These are phyloP conservation scores for Monosporascus sp. DNA, from an alignment of 2,329 filamentous ascomycete species.

Conservation along the genomic window DNA sequence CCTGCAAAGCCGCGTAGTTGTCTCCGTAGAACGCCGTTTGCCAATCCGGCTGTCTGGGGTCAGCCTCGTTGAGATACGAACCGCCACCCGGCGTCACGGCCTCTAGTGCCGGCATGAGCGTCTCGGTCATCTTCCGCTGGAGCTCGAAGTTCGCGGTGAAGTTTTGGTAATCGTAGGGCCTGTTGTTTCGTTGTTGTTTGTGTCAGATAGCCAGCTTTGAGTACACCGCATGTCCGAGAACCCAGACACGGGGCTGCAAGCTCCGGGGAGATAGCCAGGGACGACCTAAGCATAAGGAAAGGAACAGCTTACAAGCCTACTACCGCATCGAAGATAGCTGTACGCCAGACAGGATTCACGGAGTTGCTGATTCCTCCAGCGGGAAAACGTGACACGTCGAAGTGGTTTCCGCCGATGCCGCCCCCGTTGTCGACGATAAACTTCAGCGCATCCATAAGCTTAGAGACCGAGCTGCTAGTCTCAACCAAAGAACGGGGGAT, in stretches of 20 bases:
- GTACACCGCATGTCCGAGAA: no score
- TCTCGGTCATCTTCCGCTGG: background rate
- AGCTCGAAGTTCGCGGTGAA: background rate
- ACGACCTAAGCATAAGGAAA: no score
- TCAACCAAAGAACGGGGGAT: constrained; percentile 23
- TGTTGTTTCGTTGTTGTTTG: no score
- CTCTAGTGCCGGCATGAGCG: background rate
- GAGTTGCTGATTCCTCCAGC: constrained; percentile 18
- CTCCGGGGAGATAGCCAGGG: no score
- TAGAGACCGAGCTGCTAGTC: constrained; percentile 16
- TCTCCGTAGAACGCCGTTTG: background rate
- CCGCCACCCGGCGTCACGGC: background rate
- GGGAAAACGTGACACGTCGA: constrained; percentile 14
- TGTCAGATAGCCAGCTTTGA: no score
- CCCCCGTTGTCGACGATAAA: constrained; percentile 22
- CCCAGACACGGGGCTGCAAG: no score
- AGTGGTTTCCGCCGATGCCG: constrained; percentile 18
- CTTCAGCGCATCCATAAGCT: constrained; percentile 21
- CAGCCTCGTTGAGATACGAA: background rate
- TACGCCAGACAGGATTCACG: constrained; percentile 26
- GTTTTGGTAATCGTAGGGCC: background rate
- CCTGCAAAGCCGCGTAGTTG: constrained; percentile 8
- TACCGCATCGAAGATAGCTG: constrained; percentile 17
- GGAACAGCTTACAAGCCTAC: background rate
- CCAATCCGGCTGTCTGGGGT: background rate